A percentile compares a stretch with the other conserved stretches of the same genome.
These are phyloP conservation scores for Alternaria ventricosa DNA, from an alignment of 2,329 filamentous ascomycete species.

Conservation along the genomic window DNA sequence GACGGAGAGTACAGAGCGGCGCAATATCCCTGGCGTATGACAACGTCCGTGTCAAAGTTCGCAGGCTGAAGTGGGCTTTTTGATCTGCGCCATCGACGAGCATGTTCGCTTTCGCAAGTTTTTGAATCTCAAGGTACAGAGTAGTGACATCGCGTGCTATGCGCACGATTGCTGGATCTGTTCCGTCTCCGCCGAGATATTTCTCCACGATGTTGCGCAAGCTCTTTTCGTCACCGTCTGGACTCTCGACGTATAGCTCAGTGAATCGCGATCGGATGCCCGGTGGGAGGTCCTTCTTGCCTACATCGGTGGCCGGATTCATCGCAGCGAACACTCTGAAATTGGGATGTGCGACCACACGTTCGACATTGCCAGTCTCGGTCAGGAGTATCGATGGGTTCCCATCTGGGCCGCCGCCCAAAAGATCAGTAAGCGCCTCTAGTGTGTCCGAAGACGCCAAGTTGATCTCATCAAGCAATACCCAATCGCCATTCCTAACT, in stretches of 20 bases:
- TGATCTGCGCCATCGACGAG: constrained; percentile 95
- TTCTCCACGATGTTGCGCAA: constrained; percentile 86
- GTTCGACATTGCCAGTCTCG: constrained; percentile 91
- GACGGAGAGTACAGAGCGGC: constrained; percentile 80
- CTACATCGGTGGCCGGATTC: constrained; percentile 98
- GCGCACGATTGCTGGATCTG: constrained; percentile 70
- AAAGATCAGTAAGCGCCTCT: constrained; percentile 88
- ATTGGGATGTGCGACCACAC: constrained; percentile 85
- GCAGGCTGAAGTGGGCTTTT: constrained; percentile 94
- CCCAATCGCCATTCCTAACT: constrained; percentile 95
- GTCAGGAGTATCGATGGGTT: constrained; percentile 85
- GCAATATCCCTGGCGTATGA: constrained; percentile 87
- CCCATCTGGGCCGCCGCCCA: constrained; percentile 74
- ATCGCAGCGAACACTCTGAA: constrained; percentile 98
- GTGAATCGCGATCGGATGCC: constrained; percentile 92
- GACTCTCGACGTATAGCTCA: constrained; percentile 91
- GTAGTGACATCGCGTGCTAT: constrained; percentile 81
- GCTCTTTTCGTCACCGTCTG: constrained; percentile 85
- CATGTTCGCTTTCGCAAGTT: constrained; percentile 77
- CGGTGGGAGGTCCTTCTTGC: constrained; percentile 90
- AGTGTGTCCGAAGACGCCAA: constrained; percentile 92
- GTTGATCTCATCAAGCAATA: constrained; percentile 96
- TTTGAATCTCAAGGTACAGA: constrained; percentile 88
- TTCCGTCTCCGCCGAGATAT: constrained; percentile 75
- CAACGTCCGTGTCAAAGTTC: constrained; percentile 88